Conservation (phyloP, 768 basidiomycete genomes). For the Phallus indusiatus region DNA sequence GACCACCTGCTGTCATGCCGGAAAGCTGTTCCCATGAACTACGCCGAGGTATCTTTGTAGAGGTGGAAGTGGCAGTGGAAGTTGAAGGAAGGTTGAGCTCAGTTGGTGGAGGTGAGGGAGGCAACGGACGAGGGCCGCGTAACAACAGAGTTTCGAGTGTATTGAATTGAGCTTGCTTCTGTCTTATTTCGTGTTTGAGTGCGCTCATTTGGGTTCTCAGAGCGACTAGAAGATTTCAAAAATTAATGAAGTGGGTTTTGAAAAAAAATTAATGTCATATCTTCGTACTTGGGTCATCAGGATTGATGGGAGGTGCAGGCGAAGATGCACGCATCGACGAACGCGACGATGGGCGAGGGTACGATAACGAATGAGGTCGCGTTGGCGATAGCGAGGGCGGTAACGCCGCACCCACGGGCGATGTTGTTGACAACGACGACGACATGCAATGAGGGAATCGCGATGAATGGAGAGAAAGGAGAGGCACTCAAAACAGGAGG, state of each 20-base stretch:
- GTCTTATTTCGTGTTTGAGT: constrained; percentile 72
- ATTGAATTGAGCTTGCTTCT: constrained; percentile 74
- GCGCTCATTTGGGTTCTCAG: constrained; percentile 74
- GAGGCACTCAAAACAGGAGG: neutral
- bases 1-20: constrained; percentile 48
- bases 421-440: neutral
- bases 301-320: constrained; percentile 31
- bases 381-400: constrained; percentile 1
- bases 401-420: neutral
- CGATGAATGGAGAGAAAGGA: neutral
- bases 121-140: constrained; percentile 55
- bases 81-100: constrained; percentile 28
- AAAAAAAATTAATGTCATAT: neutral
- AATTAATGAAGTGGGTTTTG: constrained; percentile 12
- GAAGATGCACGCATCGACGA: constrained; percentile 43
- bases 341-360: constrained; percentile 42
- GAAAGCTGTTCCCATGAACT: constrained; percentile 58
- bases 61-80: constrained; percentile 27
- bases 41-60: constrained; percentile 47
- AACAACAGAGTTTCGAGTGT: constrained; percentile 59
- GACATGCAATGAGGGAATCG: neutral
- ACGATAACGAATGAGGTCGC: constrained; percentile 13
- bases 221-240: constrained; percentile 44
- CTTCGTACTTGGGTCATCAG: constrained; percentile 59
- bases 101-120: constrained; percentile 11